These are phyloP conservation scores for Diatrype stigma DNA, from an alignment of 2,329 filamentous ascomycete species.

Conservation along the genomic window DNA sequence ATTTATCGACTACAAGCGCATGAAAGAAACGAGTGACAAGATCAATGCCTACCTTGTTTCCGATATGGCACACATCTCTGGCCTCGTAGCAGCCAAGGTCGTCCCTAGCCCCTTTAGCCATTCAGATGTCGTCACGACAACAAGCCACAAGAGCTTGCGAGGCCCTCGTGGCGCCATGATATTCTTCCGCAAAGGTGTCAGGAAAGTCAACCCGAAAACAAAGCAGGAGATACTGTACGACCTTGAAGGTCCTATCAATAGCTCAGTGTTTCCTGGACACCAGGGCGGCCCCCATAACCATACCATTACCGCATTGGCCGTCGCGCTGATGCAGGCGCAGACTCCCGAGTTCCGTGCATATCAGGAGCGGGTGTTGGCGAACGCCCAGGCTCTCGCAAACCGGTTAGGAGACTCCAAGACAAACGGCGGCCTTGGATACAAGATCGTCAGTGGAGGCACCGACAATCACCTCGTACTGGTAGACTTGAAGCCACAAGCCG, in stretches of 20 bases:
- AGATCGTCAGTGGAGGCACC: slow-evolving; percentile 87
- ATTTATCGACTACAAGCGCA: slow-evolving; percentile 88
- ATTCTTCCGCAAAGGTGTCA: slow-evolving; percentile 92
- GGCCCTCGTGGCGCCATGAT: slow-evolving; percentile 96
- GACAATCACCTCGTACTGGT: slow-evolving; percentile 95
- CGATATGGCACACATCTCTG: slow-evolving; percentile 97
- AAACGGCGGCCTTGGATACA: slow-evolving; percentile 77
- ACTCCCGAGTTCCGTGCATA: slow-evolving; percentile 87
- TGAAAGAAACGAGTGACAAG: slow-evolving; percentile 88
- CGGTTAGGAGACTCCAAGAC: slow-evolving; percentile 64
- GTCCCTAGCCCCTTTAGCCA: slow-evolving; percentile 84
- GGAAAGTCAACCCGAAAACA: slow-evolving; percentile 77
- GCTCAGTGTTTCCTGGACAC: slow-evolving; percentile 95
- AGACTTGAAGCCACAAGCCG: slow-evolving; percentile 81
- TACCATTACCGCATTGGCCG: slow-evolving; percentile 92
- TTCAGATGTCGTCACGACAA: slow-evolving; percentile 95
- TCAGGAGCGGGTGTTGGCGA: slow-evolving; percentile 83
- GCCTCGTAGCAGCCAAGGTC: slow-evolving; percentile 86
- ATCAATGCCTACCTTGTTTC: slow-evolving; percentile 87
- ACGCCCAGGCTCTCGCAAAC: slow-evolving; percentile 80
- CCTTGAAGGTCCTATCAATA: slow-evolving; percentile 89
- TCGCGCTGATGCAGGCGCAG: slow-evolving; percentile 91
- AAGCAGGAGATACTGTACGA: slow-evolving; percentile 85
- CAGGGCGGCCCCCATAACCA: slow-evolving; percentile 98
- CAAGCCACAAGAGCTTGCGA: slow-evolving; percentile 94